Conservation (phyloP, 2,329 filamentous ascomycete genomes). For the Dactylellina sp. region DNA sequence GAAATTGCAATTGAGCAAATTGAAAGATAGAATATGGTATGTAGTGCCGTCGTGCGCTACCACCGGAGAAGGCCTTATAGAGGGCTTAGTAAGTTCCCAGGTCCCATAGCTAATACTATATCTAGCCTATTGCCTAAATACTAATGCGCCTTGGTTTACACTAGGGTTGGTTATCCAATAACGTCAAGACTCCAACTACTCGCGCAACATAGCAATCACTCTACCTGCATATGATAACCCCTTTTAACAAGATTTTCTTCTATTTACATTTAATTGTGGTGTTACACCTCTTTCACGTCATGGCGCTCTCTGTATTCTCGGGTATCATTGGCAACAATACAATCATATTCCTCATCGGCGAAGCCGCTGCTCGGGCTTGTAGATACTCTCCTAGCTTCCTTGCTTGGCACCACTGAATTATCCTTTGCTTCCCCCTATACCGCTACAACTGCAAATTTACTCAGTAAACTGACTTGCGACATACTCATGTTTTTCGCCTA, state of each 20-base stretch:
- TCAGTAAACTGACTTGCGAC: too few relatives aligned
- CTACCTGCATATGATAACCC: neutral
- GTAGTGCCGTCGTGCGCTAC: slow-evolving; percentile 86
- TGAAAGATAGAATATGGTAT: slow-evolving; percentile 87
- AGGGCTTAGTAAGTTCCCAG: slow-evolving; percentile 74
- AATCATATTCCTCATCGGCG: neutral
- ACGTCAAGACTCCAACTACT: slow-evolving; percentile 42
- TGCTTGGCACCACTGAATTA: slow-evolving; percentile 10
- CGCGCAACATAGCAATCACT: slow-evolving; percentile 28
- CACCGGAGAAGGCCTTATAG: slow-evolving; percentile 81
- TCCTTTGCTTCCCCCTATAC: neutral
- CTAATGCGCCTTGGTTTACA: neutral
- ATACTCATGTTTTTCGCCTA: too few relatives aligned
- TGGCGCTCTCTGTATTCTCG: neutral
- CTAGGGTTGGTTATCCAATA: slow-evolving; percentile 45
- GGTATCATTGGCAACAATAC: neutral
- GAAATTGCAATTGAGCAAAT: slow-evolving; percentile 77
- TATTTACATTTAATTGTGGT: too few relatives aligned
- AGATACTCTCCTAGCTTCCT: neutral
- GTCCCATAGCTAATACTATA: neutral
- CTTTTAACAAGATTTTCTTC: slow-evolving; percentile 5
- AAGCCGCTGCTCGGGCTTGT: neutral
- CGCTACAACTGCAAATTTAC: too few relatives aligned
- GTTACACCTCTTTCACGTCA: neutral
- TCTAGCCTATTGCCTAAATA: neutral